Evolutionary conservation across 306 rosid species (phyloP).

Genomic region (Ziziphus jujuba): DNA sequence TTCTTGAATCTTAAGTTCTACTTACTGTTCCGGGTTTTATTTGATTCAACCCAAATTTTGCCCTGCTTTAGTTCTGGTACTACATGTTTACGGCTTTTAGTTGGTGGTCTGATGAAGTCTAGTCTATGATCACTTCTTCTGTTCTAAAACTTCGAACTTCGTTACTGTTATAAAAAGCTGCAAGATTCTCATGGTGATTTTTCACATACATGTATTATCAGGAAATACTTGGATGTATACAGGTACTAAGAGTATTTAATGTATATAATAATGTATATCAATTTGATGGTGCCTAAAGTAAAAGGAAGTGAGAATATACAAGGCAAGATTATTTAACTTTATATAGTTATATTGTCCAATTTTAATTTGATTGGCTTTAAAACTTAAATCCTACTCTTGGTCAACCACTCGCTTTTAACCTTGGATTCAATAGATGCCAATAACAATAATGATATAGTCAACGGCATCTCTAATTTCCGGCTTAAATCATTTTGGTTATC

Average conservation of each 20-base stretch:
- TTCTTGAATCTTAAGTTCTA: no score
- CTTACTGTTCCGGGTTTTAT: no score
- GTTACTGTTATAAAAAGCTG: slow-evolving; percentile 3
- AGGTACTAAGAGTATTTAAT: no score
- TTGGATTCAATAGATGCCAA: no score
- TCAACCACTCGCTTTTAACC: not conserved
- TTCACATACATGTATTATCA: not conserved
- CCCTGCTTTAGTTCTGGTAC: no score
- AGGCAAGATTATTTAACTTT: not conserved
- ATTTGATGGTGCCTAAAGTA: slow-evolving; percentile 4
- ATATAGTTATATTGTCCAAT: not conserved
- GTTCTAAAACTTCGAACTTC: not conserved
- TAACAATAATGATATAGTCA: no score
- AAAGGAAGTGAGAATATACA: not conserved
- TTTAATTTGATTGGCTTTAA: not conserved
- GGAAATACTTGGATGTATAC: no score
- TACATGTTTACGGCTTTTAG: not conserved
- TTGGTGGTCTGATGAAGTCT: not conserved
- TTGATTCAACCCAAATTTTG: no score
- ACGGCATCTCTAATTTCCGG: no score
- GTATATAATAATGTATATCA: not conserved
- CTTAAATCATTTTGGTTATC: no score
- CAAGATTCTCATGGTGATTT: slow-evolving; percentile 4
- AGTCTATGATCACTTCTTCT: not conserved
- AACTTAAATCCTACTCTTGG: not conserved